Conservation (phyloP, 1,139 yeast species). For the Taphrina confusa region DNA sequence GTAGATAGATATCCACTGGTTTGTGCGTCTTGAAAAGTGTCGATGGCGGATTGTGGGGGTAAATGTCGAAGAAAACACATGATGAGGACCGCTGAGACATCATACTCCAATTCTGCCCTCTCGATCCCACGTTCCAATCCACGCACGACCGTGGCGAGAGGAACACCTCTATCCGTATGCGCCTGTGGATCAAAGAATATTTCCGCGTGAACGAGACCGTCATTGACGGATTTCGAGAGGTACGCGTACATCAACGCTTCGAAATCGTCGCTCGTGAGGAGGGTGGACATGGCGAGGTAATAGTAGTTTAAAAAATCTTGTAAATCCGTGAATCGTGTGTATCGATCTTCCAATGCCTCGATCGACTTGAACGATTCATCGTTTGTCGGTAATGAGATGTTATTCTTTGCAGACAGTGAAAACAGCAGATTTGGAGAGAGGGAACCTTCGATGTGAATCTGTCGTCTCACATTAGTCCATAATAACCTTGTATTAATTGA, state of each 20-base stretch:
- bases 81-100: conserved; percentile 66
- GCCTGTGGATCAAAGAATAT: conserved; percentile 84
- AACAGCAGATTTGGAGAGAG: conserved; percentile 70
- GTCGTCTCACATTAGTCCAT: conserved; percentile 43
- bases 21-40: conserved; percentile 52
- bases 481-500: no score
- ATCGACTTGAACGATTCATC: conserved; percentile 58
- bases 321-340: conserved; percentile 60
- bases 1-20: conserved; percentile 53
- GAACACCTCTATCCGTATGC: conserved; percentile 66
- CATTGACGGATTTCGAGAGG: conserved; percentile 60
- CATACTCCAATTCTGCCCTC: conserved; percentile 59
- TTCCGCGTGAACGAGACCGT: conserved; percentile 65
- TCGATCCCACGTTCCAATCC: conserved; percentile 68
- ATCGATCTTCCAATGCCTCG: conserved; percentile 59
- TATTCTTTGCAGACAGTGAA: conserved; percentile 61
- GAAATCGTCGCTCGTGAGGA: conserved; percentile 65
- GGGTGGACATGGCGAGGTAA: conserved; percentile 74
- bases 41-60: conserved; percentile 59
- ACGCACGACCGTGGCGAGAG: conserved; percentile 58
- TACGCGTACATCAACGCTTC: conserved; percentile 75
- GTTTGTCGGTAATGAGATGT: conserved; percentile 56
- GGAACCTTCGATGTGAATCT: conserved; percentile 78
- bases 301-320: conserved; percentile 77
- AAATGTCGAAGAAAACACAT: conserved; percentile 79